Conservation (phyloP, 2,329 filamentous ascomycete genomes). For the Neophaeococcomyces mojaviensis region DNA sequence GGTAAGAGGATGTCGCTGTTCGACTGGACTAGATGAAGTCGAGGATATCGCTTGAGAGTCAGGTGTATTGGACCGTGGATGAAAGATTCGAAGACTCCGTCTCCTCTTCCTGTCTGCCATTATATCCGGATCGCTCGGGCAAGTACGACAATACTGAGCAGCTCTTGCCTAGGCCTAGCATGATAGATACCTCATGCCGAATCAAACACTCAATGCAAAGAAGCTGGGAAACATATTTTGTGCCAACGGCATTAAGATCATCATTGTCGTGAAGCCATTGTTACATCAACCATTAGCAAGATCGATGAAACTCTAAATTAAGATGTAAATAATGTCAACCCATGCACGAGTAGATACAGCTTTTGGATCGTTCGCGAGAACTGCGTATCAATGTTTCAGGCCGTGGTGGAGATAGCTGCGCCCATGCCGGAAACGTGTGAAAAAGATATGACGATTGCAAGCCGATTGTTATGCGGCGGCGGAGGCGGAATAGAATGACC, state of each 20-base stretch:
- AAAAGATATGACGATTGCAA: too few relatives aligned
- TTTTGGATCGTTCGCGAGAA: not conserved
- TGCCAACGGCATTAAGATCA: not conserved
- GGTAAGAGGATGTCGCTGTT: conserved; percentile 24
- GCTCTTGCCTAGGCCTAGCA: conserved; percentile 2
- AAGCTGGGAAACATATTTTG: too few relatives aligned
- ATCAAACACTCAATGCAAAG: too few relatives aligned
- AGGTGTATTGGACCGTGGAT: conserved; percentile 15
- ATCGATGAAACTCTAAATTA: conserved; percentile 3
- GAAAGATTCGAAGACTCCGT: conserved; percentile 29
- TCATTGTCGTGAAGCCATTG: not conserved
- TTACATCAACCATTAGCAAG: not conserved
- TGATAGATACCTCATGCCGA: too few relatives aligned
- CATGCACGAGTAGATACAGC: not conserved
- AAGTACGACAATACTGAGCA: not conserved
- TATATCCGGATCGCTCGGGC: not conserved
- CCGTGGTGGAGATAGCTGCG: not conserved
- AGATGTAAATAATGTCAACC: conserved; percentile 7
- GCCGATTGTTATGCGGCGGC: too few relatives aligned
- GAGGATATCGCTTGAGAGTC: conserved; percentile 11
- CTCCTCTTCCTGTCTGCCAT: conserved; percentile 27
- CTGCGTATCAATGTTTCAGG: not conserved
- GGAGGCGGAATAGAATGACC: too few relatives aligned
- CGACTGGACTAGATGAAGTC: conserved; percentile 24
- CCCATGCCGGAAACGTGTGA: not conserved